These are phyloP conservation scores for Cryptosporidium tyzzeri DNA, from an alignment of 169 alveolate genomes.

Conservation along the genomic window DNA sequence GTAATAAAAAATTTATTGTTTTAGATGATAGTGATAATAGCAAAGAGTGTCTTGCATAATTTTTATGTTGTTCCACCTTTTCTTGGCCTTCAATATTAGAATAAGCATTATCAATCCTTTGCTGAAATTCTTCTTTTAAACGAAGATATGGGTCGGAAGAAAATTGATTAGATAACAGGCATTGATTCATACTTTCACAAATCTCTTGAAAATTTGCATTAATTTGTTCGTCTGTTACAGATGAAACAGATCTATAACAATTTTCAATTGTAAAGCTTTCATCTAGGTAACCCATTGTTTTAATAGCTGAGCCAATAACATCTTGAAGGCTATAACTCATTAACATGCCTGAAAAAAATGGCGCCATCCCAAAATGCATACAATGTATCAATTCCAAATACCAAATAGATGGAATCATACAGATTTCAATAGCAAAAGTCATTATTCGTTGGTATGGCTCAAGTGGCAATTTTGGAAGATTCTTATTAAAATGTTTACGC, in stretches of 20 bases:
- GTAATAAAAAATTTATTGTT: not conserved
- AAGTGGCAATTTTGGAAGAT: not conserved
- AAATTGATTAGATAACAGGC: constrained; percentile 21
- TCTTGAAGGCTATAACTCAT: constrained; percentile 64
- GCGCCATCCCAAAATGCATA: constrained; percentile 24
- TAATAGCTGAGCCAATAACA: constrained; percentile 36
- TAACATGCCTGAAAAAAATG: constrained; percentile 6
- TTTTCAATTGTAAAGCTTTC: constrained; percentile 49
- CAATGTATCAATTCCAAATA: constrained; percentile 66
- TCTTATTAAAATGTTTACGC: not conserved
- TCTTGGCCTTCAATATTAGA: not conserved
- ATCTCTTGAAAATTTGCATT: constrained; percentile 18
- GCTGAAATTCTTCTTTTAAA: constrained; percentile 5
- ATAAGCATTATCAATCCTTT: constrained; percentile 20
- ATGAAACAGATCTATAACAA: constrained; percentile 36
- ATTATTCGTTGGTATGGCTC: constrained; percentile 70
- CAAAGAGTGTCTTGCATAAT: constrained; percentile 25
- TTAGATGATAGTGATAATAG: not conserved
- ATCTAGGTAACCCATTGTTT: constrained; percentile 39
- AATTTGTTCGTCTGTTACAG: not conserved
- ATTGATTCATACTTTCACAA: constrained; percentile 7
- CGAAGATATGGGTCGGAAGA: not conserved
- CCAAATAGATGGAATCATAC: constrained; percentile 71
- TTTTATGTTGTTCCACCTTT: not conserved
- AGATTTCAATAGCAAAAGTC: constrained; percentile 66